Evolutionary conservation across 2,329 filamentous ascomycete species (phyloP), one percentile per base, ranked within the genome.

Genomic region (Aspergillus felis): DNA sequence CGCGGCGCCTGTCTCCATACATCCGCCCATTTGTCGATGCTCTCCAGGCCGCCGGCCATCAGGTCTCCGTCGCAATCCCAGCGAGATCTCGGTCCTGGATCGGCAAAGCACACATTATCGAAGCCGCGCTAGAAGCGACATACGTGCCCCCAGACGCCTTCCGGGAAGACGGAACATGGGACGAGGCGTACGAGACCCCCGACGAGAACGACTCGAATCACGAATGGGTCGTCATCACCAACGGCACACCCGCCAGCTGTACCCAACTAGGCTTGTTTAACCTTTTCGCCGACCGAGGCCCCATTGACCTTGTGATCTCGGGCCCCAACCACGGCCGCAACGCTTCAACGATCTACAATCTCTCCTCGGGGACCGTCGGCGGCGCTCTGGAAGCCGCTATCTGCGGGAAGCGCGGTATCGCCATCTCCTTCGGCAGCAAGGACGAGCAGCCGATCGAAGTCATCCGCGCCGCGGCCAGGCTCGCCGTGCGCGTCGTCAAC

Each of bases 61-160:
- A 78, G 28, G 90, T 97, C 66, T 95, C 90, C 14, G 92, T 97
- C 60, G 90, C 92, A 65, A 85, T 97, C 38, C 92, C 92, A 6
- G 85, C 95, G 71, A 87, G 86, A 4, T 93, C 96, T 73, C 87
- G 92, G 54, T 95, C 91, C 22, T 97, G 92, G 92, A 96, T 97
- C 71, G 92, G 91, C 66, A 97, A 97, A 79, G 92, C 92, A 1
- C 92, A 97, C 76, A 88, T 97, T 70, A 92, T 96, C 68, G 92
- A 92, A 61, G 87, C 92, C 73, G 87, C 88, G 1, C 82, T 94
- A 60, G 90, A 87, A 74, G 91, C 91, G 6, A 81, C 83, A 44
- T 95, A 93, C 78, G 94, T 91, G 74, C 87, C 87, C 4, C 83
- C 83, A 0, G 78, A 78, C 41, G 79, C 81, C 8, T 79, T 85